Evolutionary conservation across 228 moss, liverwort and hornwort genomes (phyloP).

Genomic region (Sphagnum magellanicum): DNA sequence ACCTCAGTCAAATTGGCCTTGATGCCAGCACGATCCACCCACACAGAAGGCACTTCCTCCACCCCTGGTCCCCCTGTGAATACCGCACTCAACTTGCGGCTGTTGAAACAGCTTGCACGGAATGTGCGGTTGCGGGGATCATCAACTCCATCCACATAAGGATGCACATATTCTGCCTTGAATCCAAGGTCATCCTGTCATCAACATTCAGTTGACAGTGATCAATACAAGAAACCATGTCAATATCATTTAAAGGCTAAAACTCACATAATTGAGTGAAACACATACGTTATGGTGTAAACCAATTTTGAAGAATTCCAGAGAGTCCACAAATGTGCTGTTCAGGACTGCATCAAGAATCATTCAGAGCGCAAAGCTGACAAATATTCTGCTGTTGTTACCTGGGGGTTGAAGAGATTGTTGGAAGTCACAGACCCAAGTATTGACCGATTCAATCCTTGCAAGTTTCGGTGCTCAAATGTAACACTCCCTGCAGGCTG

Average conservation of each 20-base stretch:
- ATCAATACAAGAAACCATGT: too few species aligned
- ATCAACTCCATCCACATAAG: slow-evolving; percentile 76
- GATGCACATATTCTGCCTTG: slow-evolving; percentile 91
- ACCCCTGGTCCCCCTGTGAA: slow-evolving; percentile 79
- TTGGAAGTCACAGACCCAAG: slow-evolving; percentile 89
- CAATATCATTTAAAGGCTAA: too few species aligned
- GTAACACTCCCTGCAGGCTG: slow-evolving; percentile 95
- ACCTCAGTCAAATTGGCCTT: slow-evolving; percentile 84
- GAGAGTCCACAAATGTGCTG: too few species aligned
- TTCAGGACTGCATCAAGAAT: too few species aligned
- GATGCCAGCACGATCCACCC: slow-evolving; percentile 90
- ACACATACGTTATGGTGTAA: too few species aligned
- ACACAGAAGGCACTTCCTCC: slow-evolving; percentile 94
- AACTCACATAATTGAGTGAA: too few species aligned
- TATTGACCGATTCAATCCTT: slow-evolving; percentile 85
- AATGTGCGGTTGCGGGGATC: slow-evolving; percentile 84
- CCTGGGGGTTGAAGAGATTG: slow-evolving; percentile 89
- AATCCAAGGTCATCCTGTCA: slow-evolving; percentile 78
- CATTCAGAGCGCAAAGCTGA: too few species aligned
- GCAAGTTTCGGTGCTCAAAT: slow-evolving; percentile 89
- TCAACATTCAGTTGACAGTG: too few species aligned
- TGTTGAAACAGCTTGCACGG: slow-evolving; percentile 90
- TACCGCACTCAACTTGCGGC: slow-evolving; percentile 80
- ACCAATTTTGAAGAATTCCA: too few species aligned
- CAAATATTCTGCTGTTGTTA: slow-evolving; percentile 1